Evolutionary conservation across 2,329 filamentous ascomycete species (phyloP).

Genomic region (Ceratocystis cubensis): DNA sequence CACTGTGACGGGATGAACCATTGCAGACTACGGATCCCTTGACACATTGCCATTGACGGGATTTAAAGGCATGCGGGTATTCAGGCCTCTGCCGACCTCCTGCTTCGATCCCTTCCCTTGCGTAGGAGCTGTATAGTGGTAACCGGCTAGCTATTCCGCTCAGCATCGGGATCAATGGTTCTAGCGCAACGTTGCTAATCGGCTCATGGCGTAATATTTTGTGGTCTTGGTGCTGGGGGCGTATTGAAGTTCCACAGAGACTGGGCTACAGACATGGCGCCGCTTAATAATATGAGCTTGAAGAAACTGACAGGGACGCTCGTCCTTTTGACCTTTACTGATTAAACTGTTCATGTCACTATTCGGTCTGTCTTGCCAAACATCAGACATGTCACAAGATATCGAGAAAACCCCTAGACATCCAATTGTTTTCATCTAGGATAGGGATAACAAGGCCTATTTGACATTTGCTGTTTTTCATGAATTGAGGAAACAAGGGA

Average conservation of each 20-base stretch:
- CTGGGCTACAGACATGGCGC: neutral
- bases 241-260: neutral
- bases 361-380: neutral
- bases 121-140: neutral
- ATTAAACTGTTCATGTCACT: neutral
- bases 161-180: neutral
- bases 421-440: neutral
- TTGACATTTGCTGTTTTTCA: neutral
- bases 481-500: neutral
- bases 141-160: neutral
- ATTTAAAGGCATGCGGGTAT: slow-evolving; percentile 3
- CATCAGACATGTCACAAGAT: neutral
- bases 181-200: neutral
- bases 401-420: neutral
- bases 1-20: neutral
- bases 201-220: neutral
- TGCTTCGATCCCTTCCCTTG: neutral
- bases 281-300: too few relatives aligned
- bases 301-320: too few relatives aligned
- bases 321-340: neutral
- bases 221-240: neutral
- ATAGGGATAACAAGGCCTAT: neutral
- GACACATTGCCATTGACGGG: neutral
- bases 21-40: slow-evolving; percentile 1
- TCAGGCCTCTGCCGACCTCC: neutral